These are phyloP conservation scores for Pleoardoris graminearum DNA, from an alignment of 2,329 filamentous ascomycete genomes.

Conservation along the genomic window DNA sequence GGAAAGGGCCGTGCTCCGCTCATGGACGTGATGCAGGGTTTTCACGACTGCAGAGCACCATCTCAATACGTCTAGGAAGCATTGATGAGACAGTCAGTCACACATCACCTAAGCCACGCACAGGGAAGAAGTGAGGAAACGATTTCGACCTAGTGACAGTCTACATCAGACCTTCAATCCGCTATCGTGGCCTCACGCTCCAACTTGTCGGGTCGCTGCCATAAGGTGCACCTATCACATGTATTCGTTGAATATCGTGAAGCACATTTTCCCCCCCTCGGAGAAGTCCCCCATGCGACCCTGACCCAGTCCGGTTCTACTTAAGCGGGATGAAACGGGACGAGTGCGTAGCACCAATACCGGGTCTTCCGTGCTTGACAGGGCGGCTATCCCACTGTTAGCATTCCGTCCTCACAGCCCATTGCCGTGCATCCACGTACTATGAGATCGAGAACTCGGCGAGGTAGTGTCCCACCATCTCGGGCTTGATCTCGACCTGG, in stretches of 20 bases:
- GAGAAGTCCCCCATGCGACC: conserved; percentile 46
- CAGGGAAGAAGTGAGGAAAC: not conserved
- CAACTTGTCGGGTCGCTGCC: conserved; percentile 34
- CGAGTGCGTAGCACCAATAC: conserved; percentile 99
- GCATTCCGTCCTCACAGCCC: conserved; percentile 8
- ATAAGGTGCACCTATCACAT: conserved; percentile 45
- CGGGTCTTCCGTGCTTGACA: conserved; percentile 99
- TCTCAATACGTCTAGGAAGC: too few relatives aligned
- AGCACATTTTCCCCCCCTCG: conserved; percentile 43
- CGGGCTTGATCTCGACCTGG: conserved; percentile 99
- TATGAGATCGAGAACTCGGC: conserved; percentile 99
- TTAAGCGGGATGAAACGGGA: conserved; percentile 99
- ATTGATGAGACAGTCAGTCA: too few relatives aligned
- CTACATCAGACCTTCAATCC: conserved; percentile 38
- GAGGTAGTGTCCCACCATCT: conserved; percentile 99
- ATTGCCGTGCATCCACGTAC: conserved; percentile 62
- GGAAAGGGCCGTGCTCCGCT: too few relatives aligned
- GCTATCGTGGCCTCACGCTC: conserved; percentile 33
- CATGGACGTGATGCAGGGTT: too few relatives aligned
- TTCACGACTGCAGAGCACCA: too few relatives aligned
- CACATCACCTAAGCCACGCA: not conserved
- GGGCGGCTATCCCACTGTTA: conserved; percentile 74
- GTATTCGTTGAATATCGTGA: conserved; percentile 46
- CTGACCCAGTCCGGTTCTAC: conserved; percentile 60
- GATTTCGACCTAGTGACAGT: conserved; percentile 28